Evolutionary conservation across 1,284 basidiomycete species (phyloP).

Genomic region (Rhodotorula sp.): DNA sequence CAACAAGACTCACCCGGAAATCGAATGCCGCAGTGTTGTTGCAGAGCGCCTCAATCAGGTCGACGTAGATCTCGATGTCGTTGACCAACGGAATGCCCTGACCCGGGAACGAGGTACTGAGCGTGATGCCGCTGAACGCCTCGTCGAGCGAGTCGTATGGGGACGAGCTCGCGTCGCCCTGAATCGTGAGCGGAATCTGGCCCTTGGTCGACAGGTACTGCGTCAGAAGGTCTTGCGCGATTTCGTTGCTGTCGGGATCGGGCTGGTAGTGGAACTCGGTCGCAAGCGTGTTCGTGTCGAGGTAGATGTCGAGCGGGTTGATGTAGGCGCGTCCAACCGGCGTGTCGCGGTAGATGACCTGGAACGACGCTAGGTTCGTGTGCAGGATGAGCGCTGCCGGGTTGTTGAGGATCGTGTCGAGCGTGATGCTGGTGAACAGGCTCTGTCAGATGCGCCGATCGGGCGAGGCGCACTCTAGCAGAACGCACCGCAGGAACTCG

Average conservation of each 20-base stretch:
- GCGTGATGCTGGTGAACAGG: conserved; percentile 25
- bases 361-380: conserved; percentile 63
- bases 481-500: conserved; percentile 23
- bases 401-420: conserved; percentile 62
- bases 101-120: conserved; percentile 60
- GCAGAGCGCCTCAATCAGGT: conserved; percentile 56
- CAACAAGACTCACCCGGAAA: background rate
- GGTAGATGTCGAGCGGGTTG: conserved; percentile 54
- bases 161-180: conserved; percentile 63
- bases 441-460: background rate
- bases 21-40: conserved; percentile 16
- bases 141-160: conserved; percentile 65
- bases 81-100: conserved; percentile 55
- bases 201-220: conserved; percentile 50
- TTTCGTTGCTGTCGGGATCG: conserved; percentile 64
- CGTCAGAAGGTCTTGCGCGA: conserved; percentile 56
- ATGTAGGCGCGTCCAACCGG: conserved; percentile 54
- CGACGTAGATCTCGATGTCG: conserved; percentile 50
- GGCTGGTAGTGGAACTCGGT: conserved; percentile 71
- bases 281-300: conserved; percentile 54
- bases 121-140: conserved; percentile 61
- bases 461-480: no score
- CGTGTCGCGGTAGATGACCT: conserved; percentile 62
- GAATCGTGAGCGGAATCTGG: conserved; percentile 59
- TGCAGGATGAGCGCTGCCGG: conserved; percentile 68